These are phyloP conservation scores for Ploettnerulaceae sp. DNA, from an alignment of 2,329 filamentous ascomycete genomes.

Conservation along the genomic window DNA sequence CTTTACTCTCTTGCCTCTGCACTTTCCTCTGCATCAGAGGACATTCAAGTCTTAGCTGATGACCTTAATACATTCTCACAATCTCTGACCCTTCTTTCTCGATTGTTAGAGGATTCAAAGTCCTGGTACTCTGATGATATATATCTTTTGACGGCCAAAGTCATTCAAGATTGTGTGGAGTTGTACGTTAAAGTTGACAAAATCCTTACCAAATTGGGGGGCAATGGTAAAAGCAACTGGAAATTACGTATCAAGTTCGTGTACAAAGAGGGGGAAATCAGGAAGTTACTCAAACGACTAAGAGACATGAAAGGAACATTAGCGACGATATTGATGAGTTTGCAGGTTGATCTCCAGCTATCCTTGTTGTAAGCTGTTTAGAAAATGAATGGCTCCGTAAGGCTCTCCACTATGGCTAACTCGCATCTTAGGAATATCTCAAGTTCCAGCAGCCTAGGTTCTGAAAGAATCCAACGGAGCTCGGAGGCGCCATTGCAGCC, in stretches of 20 bases:
- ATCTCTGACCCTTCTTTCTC: slow-evolving; percentile 20
- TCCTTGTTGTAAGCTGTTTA: slow-evolving; percentile 22
- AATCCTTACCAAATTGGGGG: slow-evolving; percentile 17
- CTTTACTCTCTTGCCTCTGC: slow-evolving; percentile 21
- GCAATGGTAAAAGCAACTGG: slow-evolving; percentile 21
- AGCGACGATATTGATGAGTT: slow-evolving; percentile 24
- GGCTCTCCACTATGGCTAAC: not conserved
- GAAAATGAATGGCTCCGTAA: not conserved
- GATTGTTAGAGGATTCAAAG: slow-evolving; percentile 19
- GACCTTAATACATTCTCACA: slow-evolving; percentile 17
- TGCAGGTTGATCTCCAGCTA: slow-evolving; percentile 25
- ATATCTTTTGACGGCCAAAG: slow-evolving; percentile 23
- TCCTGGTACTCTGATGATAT: slow-evolving; percentile 23
- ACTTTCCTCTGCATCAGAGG: slow-evolving; percentile 21
- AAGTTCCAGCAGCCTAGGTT: slow-evolving; percentile 4
- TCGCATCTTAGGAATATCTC: slow-evolving; percentile 17
- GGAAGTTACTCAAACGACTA: slow-evolving; percentile 20
- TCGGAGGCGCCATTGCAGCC: slow-evolving; percentile 14
- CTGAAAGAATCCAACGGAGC: slow-evolving; percentile 12
- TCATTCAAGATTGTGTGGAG: slow-evolving; percentile 23
- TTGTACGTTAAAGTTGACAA: slow-evolving; percentile 25
- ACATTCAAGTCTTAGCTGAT: slow-evolving; percentile 21
- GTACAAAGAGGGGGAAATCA: slow-evolving; percentile 23
- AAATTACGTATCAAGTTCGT: slow-evolving; percentile 23
- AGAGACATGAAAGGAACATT: slow-evolving; percentile 24